Conservation (phyloP, 2,329 filamentous ascomycete species). For the Pseudopyrenochaeta lycopersici region DNA sequence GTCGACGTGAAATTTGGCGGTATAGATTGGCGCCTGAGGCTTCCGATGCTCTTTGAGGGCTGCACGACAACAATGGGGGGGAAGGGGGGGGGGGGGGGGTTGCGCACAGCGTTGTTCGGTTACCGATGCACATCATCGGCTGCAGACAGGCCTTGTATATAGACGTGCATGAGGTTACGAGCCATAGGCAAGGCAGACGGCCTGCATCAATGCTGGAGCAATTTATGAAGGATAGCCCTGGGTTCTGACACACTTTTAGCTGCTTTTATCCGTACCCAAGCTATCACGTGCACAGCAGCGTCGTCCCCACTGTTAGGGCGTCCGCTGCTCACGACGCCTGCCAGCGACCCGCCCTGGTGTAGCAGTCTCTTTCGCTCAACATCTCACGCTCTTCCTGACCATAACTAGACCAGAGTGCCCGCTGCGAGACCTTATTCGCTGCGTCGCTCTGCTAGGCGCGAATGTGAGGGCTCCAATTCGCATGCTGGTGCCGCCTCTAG, state of each 20-base stretch:
- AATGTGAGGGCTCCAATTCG: conserved; percentile 46
- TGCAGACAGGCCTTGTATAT: conserved; percentile 16
- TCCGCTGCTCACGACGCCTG: conserved; percentile 28
- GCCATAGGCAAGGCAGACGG: conserved; percentile 18
- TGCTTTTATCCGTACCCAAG: conserved; percentile 21
- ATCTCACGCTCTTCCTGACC: conserved; percentile 15
- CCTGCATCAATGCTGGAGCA: conserved; percentile 17
- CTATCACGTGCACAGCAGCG: conserved; percentile 22
- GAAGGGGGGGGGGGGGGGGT: background rate
- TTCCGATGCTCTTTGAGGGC: conserved; percentile 9
- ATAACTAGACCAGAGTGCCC: conserved; percentile 16
- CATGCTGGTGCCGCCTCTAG: conserved; percentile 42
- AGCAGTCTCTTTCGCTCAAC: conserved; percentile 26
- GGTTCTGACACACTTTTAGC: conserved; percentile 21
- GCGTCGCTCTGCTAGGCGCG: conserved; percentile 36
- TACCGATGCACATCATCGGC: conserved; percentile 27
- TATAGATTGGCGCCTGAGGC: background rate
- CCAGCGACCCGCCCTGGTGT: conserved; percentile 28
- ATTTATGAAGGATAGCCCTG: conserved; percentile 14
- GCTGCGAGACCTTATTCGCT: conserved; percentile 40
- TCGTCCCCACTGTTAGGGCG: conserved; percentile 24
- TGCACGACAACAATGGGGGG: too few species aligned
- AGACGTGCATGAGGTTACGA: conserved; percentile 15
- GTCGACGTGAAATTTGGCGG: background rate
- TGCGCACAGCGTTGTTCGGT: conserved; percentile 8